These are phyloP conservation scores for Paecilomyces dactylethromorphus DNA, from an alignment of 2,329 filamentous ascomycete species.

Conservation along the genomic window DNA sequence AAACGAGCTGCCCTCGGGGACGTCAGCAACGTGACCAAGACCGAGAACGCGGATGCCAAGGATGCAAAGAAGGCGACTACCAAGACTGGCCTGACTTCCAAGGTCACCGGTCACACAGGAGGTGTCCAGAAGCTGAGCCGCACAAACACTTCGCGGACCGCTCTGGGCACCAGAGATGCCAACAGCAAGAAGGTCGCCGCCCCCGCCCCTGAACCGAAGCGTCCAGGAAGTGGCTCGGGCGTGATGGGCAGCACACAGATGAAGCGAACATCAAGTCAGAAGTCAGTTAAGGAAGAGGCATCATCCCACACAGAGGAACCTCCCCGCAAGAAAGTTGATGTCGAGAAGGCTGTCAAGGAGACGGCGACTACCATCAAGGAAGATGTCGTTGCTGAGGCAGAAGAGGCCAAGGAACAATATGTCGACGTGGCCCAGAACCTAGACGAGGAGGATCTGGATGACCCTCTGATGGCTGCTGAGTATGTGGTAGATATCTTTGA, in stretches of 20 bases:
- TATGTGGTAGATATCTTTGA: slow-evolving; percentile 97
- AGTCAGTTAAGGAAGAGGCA: slow-evolving; percentile 55
- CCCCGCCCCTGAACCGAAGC: slow-evolving; percentile 60
- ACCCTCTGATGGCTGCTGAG: slow-evolving; percentile 96
- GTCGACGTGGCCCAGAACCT: slow-evolving; percentile 49
- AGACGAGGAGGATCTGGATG: slow-evolving; percentile 81
- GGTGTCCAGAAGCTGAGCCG: slow-evolving; percentile 68
- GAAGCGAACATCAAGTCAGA: slow-evolving; percentile 54
- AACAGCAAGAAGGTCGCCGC: slow-evolving; percentile 52
- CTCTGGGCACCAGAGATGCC: slow-evolving; percentile 58
- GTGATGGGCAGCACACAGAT: slow-evolving; percentile 59
- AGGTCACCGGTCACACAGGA: slow-evolving; percentile 68
- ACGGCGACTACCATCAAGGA: slow-evolving; percentile 26
- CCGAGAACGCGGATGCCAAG: slow-evolving; percentile 47
- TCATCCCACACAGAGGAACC: slow-evolving; percentile 53
- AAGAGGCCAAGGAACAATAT: slow-evolving; percentile 34
- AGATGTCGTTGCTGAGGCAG: slow-evolving; percentile 23
- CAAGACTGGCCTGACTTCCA: slow-evolving; percentile 67
- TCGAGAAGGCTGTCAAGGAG: slow-evolving; percentile 36
- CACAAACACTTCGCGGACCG: slow-evolving; percentile 55
- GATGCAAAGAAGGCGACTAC: slow-evolving; percentile 68
- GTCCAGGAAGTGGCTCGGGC: slow-evolving; percentile 65
- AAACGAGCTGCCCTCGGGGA: slow-evolving; percentile 85
- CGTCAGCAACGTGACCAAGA: slow-evolving; percentile 88
- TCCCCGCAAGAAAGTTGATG: slow-evolving; percentile 58